Evolutionary conservation across 768 basidiomycete species (phyloP), one percentile per base, ranked within the genome.

Genomic region (Cystobasidium tubakii): DNA sequence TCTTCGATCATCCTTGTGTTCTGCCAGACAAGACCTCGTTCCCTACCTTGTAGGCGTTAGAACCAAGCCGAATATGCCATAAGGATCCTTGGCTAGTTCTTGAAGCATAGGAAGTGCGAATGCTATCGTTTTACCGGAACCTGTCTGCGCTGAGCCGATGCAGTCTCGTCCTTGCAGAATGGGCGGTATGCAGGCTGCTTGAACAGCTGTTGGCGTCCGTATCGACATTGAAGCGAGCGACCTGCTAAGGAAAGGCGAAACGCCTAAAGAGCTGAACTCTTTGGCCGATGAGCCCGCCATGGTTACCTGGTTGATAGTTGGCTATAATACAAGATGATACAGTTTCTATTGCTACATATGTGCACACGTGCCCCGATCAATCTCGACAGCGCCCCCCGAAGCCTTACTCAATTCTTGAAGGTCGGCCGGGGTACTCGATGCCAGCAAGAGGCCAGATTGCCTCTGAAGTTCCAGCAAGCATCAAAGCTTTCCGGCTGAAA

Each of bases 91-190:
- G 0, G 90, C 87, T 36, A 99, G 85, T 77, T 86, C 86, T 81
- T 99, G 92, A 7, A 98, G 83, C 71, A 98, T 97, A 3, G 96
- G 96, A 4, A 97, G 82, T 0, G 95, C 96, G 77, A 99, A 99
- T 0, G 96, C 94, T 73, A 99, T 87, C 0, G 96, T 99, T 83
- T 99, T 99, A 78, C 95, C 95, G 1, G 91, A 93, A 66, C 96
- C 96, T 0, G 96, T 99, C 83, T 97, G 94, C 0, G 96, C 93
- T 76, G 95, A 93, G 12, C 96, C 96, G 73, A 99, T 91, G 81
- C 94, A 97, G 81, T 99, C 95, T 79, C 89, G 86, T 44, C 95
- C 95, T 92, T 81, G 31, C 31, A 99, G 83, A 66, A 98, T 86
- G 3, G 88, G 88, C 1, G 91, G 91, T 78, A 99, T 90, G 81